phyloP scores from a whole-genome alignment of 495 filamentous ascomycete species.

The Gamarada debralockiae region DNA sequence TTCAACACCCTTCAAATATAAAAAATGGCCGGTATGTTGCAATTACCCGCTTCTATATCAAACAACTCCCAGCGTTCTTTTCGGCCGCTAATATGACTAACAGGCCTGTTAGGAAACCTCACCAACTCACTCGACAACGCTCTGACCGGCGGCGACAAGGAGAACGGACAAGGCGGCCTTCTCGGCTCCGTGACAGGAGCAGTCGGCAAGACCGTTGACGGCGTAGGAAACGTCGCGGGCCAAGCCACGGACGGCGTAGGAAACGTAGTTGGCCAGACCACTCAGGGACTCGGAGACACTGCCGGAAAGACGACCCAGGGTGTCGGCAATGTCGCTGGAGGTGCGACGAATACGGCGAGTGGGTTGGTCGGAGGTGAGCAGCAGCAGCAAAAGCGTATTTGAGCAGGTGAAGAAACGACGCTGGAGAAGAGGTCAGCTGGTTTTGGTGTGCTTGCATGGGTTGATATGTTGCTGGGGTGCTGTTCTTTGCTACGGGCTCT shows the following conservation, averaged over 20 bases:
- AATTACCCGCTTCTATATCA: neutral
- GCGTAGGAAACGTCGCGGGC: constrained; percentile 31
- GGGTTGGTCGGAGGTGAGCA: constrained; percentile 8
- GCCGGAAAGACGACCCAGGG: constrained; percentile 29
- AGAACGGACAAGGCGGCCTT: constrained; percentile 36
- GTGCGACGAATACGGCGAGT: constrained; percentile 22
- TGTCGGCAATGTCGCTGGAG: constrained; percentile 28
- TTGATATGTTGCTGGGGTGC: no score
- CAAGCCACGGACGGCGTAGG: constrained; percentile 32
- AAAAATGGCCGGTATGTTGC: constrained; percentile 13
- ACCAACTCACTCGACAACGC: constrained; percentile 34
- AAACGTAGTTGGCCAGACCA: constrained; percentile 32
- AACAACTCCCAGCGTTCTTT: neutral
- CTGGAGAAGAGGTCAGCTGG: no score
- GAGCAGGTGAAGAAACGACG: no score
- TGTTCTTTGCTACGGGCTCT: no score
- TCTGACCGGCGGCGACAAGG: constrained; percentile 36
- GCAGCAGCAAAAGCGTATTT: no score
- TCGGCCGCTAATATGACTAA: neutral
- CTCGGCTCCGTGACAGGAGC: constrained; percentile 27
- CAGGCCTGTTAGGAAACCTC: constrained; percentile 32
- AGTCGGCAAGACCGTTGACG: constrained; percentile 27
- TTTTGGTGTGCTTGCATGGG: no score
- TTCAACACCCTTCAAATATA: neutral
- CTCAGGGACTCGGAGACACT: constrained; percentile 23